Base-by-base conservation (phyloP, 371 early-diverging fungal genomes). In the Furculomyces boomerangus region DNA sequence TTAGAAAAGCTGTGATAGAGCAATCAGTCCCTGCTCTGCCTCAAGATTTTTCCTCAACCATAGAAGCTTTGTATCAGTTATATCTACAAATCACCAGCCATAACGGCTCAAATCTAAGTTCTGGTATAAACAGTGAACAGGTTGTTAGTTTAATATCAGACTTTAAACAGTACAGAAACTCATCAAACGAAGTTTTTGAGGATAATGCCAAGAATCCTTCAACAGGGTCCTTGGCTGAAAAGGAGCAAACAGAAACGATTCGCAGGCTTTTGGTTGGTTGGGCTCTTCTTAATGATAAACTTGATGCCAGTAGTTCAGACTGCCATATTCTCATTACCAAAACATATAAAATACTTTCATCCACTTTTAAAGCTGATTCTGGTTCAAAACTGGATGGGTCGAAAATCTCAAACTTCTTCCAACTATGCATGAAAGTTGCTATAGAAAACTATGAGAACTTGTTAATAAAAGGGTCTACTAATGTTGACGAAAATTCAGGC, bases 31-130 rank as follows among this genome's bases (percentile, higher is more conserved):
- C 74, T 31, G 80, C 78, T 2, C 67, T 74, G 22, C 71, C 75
- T 27, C 77, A 77, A 47, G 87, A 88, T 18, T 90, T 91, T 58
- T 70, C 77, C 55, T 70, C 81, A 51, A 64, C 68, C n/a, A 56
- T 64, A 7, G 44, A 53, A 18, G 3, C 53, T 25, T n/a, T 53
- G 3, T 41, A 18, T 32, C 27, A 29, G n/a, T 27, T 49, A 28
- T 18, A n/a, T n/a, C 16, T 35, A 16, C 35, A 35, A 35, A 35
- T 10, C 16, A 16, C 7, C 7, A 35, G 16, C 16, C 16, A 7
- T 35, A 35, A 35, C 35, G 35, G 16, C 10, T 16, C 35, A 7
- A 14, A 14, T 13, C 5, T n/a, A 45, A 24, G 5, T 27, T n/a
- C 46, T 7, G 13, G n/a, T 8, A 20, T 8, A n/a, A 5, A 45